Evolutionary conservation across 2,329 filamentous ascomycete genomes (phyloP).

Genomic region (Scedosporium boydii): DNA sequence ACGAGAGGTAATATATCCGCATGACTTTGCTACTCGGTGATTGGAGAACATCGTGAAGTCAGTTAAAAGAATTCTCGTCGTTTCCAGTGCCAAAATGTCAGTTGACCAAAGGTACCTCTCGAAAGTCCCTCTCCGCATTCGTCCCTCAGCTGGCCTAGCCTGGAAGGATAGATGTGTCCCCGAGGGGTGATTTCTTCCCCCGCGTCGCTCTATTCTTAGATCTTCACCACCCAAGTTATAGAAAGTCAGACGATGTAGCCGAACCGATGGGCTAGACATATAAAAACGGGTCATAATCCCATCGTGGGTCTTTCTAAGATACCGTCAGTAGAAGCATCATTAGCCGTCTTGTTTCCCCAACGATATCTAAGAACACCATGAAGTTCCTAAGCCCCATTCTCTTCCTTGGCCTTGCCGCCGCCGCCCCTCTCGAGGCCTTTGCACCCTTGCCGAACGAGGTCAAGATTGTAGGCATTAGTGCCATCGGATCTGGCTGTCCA

Average conservation of each 20-base stretch:
- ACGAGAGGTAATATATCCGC: not conserved
- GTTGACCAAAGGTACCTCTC: not conserved
- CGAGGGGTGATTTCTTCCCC: not conserved
- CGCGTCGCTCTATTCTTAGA: not conserved
- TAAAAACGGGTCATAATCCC: too few species aligned
- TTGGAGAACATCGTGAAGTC: not conserved
- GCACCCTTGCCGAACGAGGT: constrained; percentile 8
- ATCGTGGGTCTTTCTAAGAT: not conserved
- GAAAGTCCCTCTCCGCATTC: not conserved
- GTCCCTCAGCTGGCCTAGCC: not conserved
- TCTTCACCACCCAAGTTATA: not conserved
- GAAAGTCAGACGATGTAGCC: not conserved
- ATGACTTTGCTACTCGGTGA: not conserved
- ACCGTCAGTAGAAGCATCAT: not conserved
- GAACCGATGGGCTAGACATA: too few species aligned
- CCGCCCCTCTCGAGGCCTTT: not conserved
- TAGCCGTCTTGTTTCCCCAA: too few species aligned
- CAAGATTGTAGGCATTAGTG: constrained; percentile 15
- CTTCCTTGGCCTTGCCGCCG: constrained; percentile 4
- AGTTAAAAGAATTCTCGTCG: not conserved
- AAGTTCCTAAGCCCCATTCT: constrained; percentile 2
- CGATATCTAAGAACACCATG: not conserved
- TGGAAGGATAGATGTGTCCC: not conserved
- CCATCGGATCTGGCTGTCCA: constrained; percentile 16
- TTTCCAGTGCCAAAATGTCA: not conserved